Evolutionary conservation across 768 basidiomycete species (phyloP).

Genomic region (Cystofilobasidium bisporidii): DNA sequence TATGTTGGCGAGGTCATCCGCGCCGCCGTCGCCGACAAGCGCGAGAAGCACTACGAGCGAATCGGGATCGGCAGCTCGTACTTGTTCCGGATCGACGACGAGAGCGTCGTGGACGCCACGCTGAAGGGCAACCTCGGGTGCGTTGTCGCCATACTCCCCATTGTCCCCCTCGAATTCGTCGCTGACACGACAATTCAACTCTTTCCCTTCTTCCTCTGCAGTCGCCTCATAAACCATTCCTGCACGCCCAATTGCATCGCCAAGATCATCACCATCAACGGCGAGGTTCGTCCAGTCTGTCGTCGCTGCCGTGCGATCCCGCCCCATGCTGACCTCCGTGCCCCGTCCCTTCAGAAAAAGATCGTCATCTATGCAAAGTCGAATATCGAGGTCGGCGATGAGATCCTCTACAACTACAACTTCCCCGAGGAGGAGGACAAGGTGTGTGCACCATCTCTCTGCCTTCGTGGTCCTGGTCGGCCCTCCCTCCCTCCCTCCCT

Average conservation of each 20-base stretch:
- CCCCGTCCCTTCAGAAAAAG: slow-evolving; percentile 54
- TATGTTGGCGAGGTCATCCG: slow-evolving; percentile 97
- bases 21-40: slow-evolving; percentile 87
- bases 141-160: slow-evolving; percentile 40
- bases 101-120: slow-evolving; percentile 95
- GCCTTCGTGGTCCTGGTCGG: background rate
- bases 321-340: background rate
- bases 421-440: slow-evolving; percentile 99
- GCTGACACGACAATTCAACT: too few relatives aligned
- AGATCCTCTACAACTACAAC: slow-evolving; percentile 98
- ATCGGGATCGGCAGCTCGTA: slow-evolving; percentile 98
- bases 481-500: background rate
- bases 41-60: slow-evolving; percentile 92
- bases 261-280: slow-evolving; percentile 48
- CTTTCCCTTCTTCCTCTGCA: slow-evolving; percentile 36
- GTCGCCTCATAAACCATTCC: slow-evolving; percentile 96
- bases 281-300: slow-evolving; percentile 32
- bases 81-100: slow-evolving; percentile 94
- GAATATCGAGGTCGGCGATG: slow-evolving; percentile 89
- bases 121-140: slow-evolving; percentile 98
- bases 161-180: background rate
- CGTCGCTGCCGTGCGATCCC: too few relatives aligned
- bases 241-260: slow-evolving; percentile 68
- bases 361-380: slow-evolving; percentile 99
- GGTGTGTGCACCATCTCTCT: slow-evolving; percentile 29